Conservation (phyloP, 2,329 filamentous ascomycete genomes). For the Fusarium torulosum region DNA sequence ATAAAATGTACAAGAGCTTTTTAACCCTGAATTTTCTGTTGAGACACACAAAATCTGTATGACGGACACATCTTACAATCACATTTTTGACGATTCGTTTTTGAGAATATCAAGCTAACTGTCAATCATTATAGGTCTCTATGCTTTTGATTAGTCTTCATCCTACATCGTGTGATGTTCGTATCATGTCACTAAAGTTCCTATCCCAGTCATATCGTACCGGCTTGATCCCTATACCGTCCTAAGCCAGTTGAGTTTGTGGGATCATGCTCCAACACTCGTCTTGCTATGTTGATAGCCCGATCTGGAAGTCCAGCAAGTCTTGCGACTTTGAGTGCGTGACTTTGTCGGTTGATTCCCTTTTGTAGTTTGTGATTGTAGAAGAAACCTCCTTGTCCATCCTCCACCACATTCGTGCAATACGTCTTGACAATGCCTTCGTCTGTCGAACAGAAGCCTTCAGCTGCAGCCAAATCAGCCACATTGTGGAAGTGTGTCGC, state of each 20-base stretch:
- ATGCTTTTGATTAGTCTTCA: conserved; percentile 16
- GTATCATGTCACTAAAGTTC: conserved; percentile 15
- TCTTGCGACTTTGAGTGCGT: conserved; percentile 93
- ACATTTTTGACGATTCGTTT: conserved; percentile 40
- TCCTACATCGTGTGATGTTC: conserved; percentile 33
- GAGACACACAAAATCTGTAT: conserved; percentile 69
- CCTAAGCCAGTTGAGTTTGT: background rate
- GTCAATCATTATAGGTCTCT: conserved; percentile 36
- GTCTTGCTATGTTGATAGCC: conserved; percentile 75
- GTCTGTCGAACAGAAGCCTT: conserved; percentile 56
- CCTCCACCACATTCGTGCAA: conserved; percentile 90
- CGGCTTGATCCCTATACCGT: conserved; percentile 16
- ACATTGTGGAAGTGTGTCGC: conserved; percentile 94
- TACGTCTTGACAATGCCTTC: conserved; percentile 73
- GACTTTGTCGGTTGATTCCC: conserved; percentile 87
- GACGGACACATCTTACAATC: conserved; percentile 57
- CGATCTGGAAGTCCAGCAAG: conserved; percentile 84
- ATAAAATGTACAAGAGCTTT: conserved; percentile 71
- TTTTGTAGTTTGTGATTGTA: conserved; percentile 86
- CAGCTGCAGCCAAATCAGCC: conserved; percentile 77
- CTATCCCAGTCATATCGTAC: conserved; percentile 12
- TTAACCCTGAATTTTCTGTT: conserved; percentile 75
- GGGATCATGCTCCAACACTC: conserved; percentile 61
- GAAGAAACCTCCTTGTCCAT: conserved; percentile 76
- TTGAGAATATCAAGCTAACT: conserved; percentile 58